phyloP scores from a whole-genome alignment of 176 grass and related monocot species.

The Aegilops bicornis region DNA sequence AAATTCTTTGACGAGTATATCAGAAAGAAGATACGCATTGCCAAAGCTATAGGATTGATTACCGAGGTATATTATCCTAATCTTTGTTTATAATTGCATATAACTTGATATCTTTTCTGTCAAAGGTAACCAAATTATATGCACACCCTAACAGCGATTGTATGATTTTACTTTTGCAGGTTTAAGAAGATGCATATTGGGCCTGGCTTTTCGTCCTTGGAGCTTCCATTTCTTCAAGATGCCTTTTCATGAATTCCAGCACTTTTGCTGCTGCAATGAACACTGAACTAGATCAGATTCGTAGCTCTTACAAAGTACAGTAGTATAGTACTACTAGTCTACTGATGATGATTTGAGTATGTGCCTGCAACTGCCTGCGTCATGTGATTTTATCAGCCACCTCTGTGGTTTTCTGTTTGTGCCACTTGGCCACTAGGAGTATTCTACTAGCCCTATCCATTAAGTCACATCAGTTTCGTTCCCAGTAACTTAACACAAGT shows the following conservation, averaged over 20 bases:
- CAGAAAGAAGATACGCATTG: conserved; percentile 19
- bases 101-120: not conserved
- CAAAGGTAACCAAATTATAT: not conserved
- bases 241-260: not conserved
- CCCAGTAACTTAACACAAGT: too few relatives aligned
- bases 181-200: not conserved
- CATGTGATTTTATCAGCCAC: too few relatives aligned
- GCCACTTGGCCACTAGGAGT: too few relatives aligned
- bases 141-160: not conserved
- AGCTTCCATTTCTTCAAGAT: not conserved
- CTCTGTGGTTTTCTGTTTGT: too few relatives aligned
- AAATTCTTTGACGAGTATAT: conserved; percentile 20
- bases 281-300: too few relatives aligned
- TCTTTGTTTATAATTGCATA: not conserved
- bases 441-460: too few relatives aligned
- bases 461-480: too few relatives aligned
- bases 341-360: too few relatives aligned
- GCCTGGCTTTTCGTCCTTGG: not conserved
- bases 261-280: not conserved
- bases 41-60: not conserved
- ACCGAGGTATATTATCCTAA: not conserved
- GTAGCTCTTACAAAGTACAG: too few relatives aligned
- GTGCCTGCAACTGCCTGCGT: too few relatives aligned
- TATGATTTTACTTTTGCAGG: not conserved
- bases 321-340: too few relatives aligned